Conservation (phyloP, 495 filamentous ascomycete species). For the Aspergillus diversus region DNA sequence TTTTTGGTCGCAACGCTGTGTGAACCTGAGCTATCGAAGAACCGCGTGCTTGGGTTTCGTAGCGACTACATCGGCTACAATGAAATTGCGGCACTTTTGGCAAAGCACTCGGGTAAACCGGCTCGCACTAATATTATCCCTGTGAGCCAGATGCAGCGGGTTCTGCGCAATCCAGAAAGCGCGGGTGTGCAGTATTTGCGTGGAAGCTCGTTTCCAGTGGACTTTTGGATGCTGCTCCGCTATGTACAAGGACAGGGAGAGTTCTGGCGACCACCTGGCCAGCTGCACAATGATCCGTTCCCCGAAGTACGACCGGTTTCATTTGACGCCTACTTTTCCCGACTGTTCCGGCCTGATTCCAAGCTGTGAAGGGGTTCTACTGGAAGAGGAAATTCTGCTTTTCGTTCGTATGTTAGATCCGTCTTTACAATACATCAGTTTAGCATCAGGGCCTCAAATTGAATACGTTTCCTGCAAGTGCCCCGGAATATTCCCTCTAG, state of each 20-base stretch:
- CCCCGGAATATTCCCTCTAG: too few relatives aligned
- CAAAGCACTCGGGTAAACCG: constrained; percentile 10
- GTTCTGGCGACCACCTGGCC: constrained; percentile 21
- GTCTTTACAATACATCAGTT: neutral
- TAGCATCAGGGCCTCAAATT: neutral
- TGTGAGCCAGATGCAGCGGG: constrained; percentile 13
- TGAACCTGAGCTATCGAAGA: constrained; percentile 16
- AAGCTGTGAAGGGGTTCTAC: neutral
- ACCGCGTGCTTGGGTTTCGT: constrained; percentile 18
- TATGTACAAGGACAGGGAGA: constrained; percentile 20
- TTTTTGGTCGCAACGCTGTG: constrained; percentile 11
- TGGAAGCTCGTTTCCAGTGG: constrained; percentile 19
- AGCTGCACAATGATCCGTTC: constrained; percentile 23
- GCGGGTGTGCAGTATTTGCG: constrained; percentile 10
- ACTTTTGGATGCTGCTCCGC: constrained; percentile 25
- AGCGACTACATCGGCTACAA: constrained; percentile 23
- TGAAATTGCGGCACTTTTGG: constrained; percentile 21
- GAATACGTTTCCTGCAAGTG: too few relatives aligned
- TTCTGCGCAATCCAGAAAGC: constrained; percentile 4
- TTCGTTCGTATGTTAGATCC: neutral
- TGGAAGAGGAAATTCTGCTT: too few relatives aligned
- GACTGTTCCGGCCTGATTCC: neutral
- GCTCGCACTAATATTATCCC: constrained; percentile 7
- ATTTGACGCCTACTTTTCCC: constrained; percentile 20
- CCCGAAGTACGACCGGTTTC: constrained; percentile 13